A percentile compares a stretch with the other conserved stretches of the same genome.
Evolutionary conservation across 495 filamentous ascomycete species (phyloP).

Genomic region (Penicillium manginii): DNA sequence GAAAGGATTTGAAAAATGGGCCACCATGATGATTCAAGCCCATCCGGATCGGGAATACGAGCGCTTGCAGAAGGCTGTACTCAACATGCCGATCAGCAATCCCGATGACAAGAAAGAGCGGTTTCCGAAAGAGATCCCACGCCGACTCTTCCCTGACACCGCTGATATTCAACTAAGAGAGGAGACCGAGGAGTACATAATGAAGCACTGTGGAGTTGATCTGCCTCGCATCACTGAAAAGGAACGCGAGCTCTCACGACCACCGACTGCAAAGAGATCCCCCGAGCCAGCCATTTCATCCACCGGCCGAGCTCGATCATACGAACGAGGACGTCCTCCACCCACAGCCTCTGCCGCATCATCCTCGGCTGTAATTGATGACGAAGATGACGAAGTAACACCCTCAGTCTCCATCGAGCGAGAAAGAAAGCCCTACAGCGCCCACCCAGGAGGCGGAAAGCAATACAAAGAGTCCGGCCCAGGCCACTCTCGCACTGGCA

Average conservation of each 20-base stretch:
- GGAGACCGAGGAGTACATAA: conserved; percentile 47
- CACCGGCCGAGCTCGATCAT: conserved; percentile 30
- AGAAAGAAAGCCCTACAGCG: conserved; percentile 64
- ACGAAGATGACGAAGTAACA: conserved; percentile 42
- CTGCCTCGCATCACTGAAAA: conserved; percentile 45
- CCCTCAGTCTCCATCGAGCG: conserved; percentile 59
- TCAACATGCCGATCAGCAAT: conserved; percentile 75
- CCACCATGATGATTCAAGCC: conserved; percentile 73
- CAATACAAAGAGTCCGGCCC: conserved; percentile 45
- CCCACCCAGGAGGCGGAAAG: conserved; percentile 60
- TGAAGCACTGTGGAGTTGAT: conserved; percentile 53
- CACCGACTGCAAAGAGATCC: conserved; percentile 13
- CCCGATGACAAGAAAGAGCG: conserved; percentile 72
- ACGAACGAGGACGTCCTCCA: conserved; percentile 58
- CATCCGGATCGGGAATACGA: conserved; percentile 78
- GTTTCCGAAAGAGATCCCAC: conserved; percentile 78
- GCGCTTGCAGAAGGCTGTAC: conserved; percentile 72
- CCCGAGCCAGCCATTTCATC: conserved; percentile 22
- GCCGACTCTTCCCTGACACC: conserved; percentile 67
- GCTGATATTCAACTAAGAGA: conserved; percentile 43
- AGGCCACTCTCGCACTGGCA: conserved; percentile 26
- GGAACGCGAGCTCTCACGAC: conserved; percentile 39
- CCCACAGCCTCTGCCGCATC: conserved; percentile 34
- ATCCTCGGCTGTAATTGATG: conserved; percentile 47
- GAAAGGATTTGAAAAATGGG: conserved; percentile 76